A percentile compares a stretch with the other conserved stretches of the same genome.
phyloP scores from a whole-genome alignment of 2,329 filamentous ascomycete species.

The Penicillium sp. region DNA sequence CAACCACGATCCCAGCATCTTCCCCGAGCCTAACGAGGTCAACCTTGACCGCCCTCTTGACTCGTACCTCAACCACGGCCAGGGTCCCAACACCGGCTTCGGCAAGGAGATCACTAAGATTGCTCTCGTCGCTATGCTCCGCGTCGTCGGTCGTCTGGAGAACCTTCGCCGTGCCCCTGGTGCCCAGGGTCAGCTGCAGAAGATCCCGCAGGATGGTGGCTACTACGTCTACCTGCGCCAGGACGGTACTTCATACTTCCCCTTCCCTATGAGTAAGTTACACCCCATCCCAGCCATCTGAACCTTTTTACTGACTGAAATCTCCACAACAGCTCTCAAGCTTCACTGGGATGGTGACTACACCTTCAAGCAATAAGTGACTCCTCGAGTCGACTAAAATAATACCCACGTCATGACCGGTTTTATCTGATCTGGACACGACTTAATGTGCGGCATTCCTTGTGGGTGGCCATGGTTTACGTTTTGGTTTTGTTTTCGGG shows the following conservation, averaged over 20 bases:
- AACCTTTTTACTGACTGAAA: constrained; percentile 14
- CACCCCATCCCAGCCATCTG: too few species aligned
- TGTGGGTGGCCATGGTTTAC: constrained; percentile 17
- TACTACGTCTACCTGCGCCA: constrained; percentile 67
- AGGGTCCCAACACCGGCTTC: constrained; percentile 66
- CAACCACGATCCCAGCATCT: constrained; percentile 60
- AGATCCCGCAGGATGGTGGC: constrained; percentile 60
- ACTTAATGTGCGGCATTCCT: constrained; percentile 12
- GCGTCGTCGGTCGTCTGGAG: constrained; percentile 64
- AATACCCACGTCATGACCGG: neutral
- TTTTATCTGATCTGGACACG: neutral
- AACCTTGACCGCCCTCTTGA: constrained; percentile 67
- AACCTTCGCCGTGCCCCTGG: constrained; percentile 67
- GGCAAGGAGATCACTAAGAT: constrained; percentile 64
- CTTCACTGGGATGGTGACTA: constrained; percentile 48
- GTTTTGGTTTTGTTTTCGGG: constrained; percentile 20
- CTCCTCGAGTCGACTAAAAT: neutral
- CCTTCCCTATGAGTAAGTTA: constrained; percentile 53
- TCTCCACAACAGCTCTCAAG: constrained; percentile 42
- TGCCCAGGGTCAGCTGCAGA: constrained; percentile 69
- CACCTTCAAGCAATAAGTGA: constrained; percentile 18
- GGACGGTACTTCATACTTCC: constrained; percentile 63
- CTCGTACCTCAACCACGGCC: constrained; percentile 67
- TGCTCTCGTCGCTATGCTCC: constrained; percentile 70
- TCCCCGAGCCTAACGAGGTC: constrained; percentile 65